phyloP scores from a whole-genome alignment of 106 monocot genomes.

The Alisma plantagoaquatica region DNA sequence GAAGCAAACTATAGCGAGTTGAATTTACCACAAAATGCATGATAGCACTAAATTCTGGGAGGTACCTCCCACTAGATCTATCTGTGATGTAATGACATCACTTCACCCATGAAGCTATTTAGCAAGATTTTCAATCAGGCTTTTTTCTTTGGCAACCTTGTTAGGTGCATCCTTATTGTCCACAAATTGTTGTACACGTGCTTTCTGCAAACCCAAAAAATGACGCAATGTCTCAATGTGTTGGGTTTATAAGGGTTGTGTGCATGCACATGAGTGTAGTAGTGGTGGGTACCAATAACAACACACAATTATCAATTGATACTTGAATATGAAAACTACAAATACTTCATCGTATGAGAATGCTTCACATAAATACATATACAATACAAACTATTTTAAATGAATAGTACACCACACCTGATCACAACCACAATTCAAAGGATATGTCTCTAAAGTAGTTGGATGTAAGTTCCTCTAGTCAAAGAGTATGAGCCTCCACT shows the following conservation, averaged over 20 bases:
- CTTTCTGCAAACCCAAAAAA: slow-evolving; percentile 79
- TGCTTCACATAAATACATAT: no score
- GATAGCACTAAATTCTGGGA: slow-evolving; percentile 51
- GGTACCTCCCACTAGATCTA: slow-evolving; percentile 34
- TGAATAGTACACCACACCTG: no score
- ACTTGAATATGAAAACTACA: no score
- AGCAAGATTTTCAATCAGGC: slow-evolving; percentile 55
- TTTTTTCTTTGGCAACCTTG: slow-evolving; percentile 92
- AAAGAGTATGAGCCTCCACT: slow-evolving; percentile 45
- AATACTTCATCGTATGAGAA: no score
- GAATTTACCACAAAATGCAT: slow-evolving; percentile 77
- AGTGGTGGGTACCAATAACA: no score
- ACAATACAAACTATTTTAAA: no score
- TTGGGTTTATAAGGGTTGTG: no score
- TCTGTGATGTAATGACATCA: slow-evolving; percentile 40
- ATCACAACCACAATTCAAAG: no score
- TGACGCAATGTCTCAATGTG: no score
- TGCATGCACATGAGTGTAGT: no score
- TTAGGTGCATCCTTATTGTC: slow-evolving; percentile 95
- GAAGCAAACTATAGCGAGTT: no score
- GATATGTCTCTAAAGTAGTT: slow-evolving; percentile 93
- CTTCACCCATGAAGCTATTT: slow-evolving; percentile 59
- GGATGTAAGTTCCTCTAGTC: slow-evolving; percentile 68
- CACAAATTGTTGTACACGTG: slow-evolving; percentile 94
- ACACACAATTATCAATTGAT: no score